Evolutionary conservation across 2,329 filamentous ascomycete genomes (phyloP), one percentile per base, ranked within the genome.

Genomic region (Herpotrichia juniperi): DNA sequence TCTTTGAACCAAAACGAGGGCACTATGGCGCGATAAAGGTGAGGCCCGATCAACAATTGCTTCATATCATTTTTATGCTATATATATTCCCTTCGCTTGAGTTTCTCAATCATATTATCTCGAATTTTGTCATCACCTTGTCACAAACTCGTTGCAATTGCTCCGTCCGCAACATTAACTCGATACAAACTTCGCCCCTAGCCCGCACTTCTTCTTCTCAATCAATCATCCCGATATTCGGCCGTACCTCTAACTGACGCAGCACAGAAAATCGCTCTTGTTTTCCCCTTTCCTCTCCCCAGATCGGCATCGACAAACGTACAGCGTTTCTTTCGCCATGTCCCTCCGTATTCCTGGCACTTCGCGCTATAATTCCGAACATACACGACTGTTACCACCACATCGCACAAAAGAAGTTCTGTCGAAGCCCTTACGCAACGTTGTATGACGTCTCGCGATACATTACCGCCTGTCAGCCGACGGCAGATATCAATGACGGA

Each of bases 391-490:
- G 11, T 31, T 54, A 28, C 28, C 37, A 56, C 52, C 25, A 31
- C 48, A 39, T 28, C 26, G 12, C 34, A 22, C 34, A 39, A 21
- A 48, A 26, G 21, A 22, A 16, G 37, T 6, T 3, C 28, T 30
- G 24, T 45, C 42, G 42, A 45, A 22, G 42, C 17, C 42, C 10
- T 7, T 30, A 7, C 30, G 42, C 46, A 42, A 32, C 35, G 11
- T 35, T 5, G 10, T n/a, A 16, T 6, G 46, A 46, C 44, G 4
- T 47, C 30, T 45, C 30, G 25, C 28, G 16, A 19, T 17, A 34
- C 30, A 47, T 51, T 50, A n/a, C 26, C 21, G n/a, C 40, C 40
- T 28, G 21, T 44, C 50, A 35, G 47, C 35, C 45, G 31, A 42
- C 32, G 46, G 39, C 49, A 21, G 43, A 43, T 22, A 24, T 17